These are phyloP conservation scores for Silene conica DNA, from an alignment of 148 eudicot genomes.

Conservation along the genomic window DNA sequence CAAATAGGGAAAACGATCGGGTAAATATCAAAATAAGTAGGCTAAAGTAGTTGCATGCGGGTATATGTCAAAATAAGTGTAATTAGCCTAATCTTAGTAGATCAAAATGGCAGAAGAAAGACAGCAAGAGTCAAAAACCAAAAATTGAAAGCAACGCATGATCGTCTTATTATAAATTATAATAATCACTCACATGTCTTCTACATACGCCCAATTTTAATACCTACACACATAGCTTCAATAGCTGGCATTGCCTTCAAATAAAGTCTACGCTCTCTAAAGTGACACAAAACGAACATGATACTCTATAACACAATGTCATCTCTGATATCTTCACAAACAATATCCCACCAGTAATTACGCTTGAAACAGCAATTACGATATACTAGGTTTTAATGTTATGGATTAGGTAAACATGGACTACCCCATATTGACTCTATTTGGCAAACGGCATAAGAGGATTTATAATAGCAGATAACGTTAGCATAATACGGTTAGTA, in stretches of 20 bases:
- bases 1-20: slow-evolving; percentile 15
- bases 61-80: slow-evolving; percentile 14
- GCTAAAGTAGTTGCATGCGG: slow-evolving; percentile 17
- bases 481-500: too few relatives aligned
- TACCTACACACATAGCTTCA: slow-evolving; percentile 17
- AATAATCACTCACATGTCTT: slow-evolving; percentile 21
- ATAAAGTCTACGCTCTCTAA: slow-evolving; percentile 14
- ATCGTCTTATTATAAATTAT: slow-evolving; percentile 3
- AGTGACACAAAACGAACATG: slow-evolving; percentile 26
- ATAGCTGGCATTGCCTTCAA: slow-evolving; percentile 28
- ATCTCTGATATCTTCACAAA: too few relatives aligned
- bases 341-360: too few relatives aligned
- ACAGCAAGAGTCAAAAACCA: slow-evolving; percentile 2
- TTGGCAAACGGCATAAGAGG: too few relatives aligned
- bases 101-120: neutral
- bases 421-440: too few relatives aligned
- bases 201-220: slow-evolving; percentile 4
- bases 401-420: too few relatives aligned
- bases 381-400: too few relatives aligned
- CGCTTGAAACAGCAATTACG: too few relatives aligned
- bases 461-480: too few relatives aligned
- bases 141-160: slow-evolving; percentile 11
- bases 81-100: neutral
- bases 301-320: too few relatives aligned
- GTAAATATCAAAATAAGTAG: slow-evolving; percentile 13